Evolutionary conservation across 2,329 filamentous ascomycete species (phyloP).

Genomic region (Raffaelea albimanens): DNA sequence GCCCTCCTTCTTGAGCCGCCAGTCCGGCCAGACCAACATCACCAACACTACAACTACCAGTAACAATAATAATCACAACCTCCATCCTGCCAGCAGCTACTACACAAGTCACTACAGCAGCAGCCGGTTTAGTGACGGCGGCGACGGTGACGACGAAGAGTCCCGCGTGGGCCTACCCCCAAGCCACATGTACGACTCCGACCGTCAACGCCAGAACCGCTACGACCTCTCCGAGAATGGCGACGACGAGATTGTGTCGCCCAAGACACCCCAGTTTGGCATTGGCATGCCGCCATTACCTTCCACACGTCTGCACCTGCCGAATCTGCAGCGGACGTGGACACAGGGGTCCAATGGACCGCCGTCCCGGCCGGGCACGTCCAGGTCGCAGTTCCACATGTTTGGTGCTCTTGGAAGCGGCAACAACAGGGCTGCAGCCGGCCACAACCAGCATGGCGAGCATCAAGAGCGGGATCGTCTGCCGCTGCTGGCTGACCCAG

Average conservation of each 20-base stretch:
- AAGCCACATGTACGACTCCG: too few relatives aligned
- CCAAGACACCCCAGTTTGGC: constrained; percentile 36
- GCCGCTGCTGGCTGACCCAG: constrained; percentile 1
- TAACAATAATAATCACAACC: not conserved
- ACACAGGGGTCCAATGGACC: constrained; percentile 25
- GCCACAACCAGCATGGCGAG: not conserved
- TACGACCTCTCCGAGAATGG: too few relatives aligned
- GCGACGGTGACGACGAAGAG: constrained; percentile 11
- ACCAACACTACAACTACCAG: too few relatives aligned
- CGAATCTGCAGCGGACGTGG: constrained; percentile 29
- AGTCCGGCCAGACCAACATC: not conserved
- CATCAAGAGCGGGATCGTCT: too few relatives aligned
- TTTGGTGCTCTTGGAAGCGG: too few relatives aligned
- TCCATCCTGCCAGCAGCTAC: constrained; percentile 17
- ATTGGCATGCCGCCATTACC: constrained; percentile 28
- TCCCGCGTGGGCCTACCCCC: not conserved
- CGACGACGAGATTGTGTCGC: constrained; percentile 21
- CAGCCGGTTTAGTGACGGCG: not conserved
- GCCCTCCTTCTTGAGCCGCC: constrained; percentile 18
- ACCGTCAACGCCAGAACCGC: too few relatives aligned
- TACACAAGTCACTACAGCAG: constrained; percentile 2
- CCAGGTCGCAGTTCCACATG: constrained; percentile 7
- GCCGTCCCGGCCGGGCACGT: constrained; percentile 16
- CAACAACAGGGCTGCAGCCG: not conserved
- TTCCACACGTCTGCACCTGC: constrained; percentile 30